phyloP scores from a whole-genome alignment of 2,329 filamentous ascomycete genomes.

The Fusarium phyllophilum region DNA sequence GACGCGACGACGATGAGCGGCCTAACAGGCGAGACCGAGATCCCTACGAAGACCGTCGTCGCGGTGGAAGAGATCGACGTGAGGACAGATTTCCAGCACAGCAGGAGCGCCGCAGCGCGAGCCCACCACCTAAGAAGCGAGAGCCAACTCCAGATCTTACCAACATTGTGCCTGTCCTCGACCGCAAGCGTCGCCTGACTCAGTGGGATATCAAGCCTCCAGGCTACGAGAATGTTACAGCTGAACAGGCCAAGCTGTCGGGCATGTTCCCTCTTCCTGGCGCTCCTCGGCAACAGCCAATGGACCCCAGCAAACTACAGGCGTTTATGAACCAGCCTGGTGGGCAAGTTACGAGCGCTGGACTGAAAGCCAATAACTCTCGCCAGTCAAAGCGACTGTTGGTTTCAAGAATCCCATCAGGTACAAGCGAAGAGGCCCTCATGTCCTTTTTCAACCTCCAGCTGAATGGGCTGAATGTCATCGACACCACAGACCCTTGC shows the following conservation, averaged over 20 bases:
- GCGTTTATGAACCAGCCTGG: constrained; percentile 94
- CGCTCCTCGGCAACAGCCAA: constrained; percentile 91
- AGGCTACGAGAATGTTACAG: constrained; percentile 97
- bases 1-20: constrained; percentile 73
- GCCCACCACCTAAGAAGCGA: constrained; percentile 86
- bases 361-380: constrained; percentile 91
- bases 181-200: constrained; percentile 90
- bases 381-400: constrained; percentile 94
- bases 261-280: constrained; percentile 99
- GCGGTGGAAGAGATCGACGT: constrained; percentile 59
- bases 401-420: constrained; percentile 81
- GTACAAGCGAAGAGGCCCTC: constrained; percentile 79
- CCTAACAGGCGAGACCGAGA: constrained; percentile 69
- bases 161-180: constrained; percentile 81
- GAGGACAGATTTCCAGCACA: constrained; percentile 52
- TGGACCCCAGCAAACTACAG: constrained; percentile 93
- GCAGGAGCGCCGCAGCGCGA: constrained; percentile 76
- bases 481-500: constrained; percentile 86
- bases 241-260: constrained; percentile 97
- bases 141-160: constrained; percentile 97
- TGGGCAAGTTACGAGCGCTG: constrained; percentile 75
- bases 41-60: constrained; percentile 59
- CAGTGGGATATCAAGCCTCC: constrained; percentile 99
- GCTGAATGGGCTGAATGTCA: constrained; percentile 94
- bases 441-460: constrained; percentile 94